phyloP scores from a whole-genome alignment of 129 eudicot genomes.

The Tagetes patula region DNA sequence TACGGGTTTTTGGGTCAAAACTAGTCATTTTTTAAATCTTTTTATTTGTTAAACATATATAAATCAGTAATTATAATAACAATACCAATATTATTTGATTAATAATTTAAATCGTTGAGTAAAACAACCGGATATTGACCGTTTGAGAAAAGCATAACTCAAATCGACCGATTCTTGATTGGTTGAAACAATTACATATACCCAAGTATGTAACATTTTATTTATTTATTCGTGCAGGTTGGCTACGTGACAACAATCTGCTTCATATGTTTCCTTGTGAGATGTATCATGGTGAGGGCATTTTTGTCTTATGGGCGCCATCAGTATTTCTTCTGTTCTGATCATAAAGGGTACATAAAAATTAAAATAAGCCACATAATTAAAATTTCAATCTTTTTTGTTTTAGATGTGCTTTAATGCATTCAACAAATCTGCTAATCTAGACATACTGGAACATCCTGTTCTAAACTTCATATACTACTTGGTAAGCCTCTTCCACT shows the following conservation, averaged over 20 bases:
- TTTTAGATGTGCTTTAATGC: slow-evolving; percentile 87
- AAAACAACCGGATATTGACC: not conserved
- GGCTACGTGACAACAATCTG: slow-evolving; percentile 93
- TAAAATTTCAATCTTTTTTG: not conserved
- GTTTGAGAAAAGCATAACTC: not conserved
- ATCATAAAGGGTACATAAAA: not conserved
- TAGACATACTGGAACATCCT: slow-evolving; percentile 86
- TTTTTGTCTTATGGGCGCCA: not conserved
- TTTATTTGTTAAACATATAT: not conserved
- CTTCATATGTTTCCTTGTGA: slow-evolving; percentile 69
- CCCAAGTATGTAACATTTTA: not conserved
- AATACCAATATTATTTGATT: not conserved
- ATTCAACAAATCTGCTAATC: slow-evolving; percentile 63
- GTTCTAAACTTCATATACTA: slow-evolving; percentile 67
- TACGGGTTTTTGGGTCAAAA: not conserved
- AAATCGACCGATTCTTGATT: not conserved
- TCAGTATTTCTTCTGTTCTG: not conserved
- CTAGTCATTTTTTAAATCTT: not conserved
- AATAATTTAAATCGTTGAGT: not conserved
- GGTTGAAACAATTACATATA: not conserved
- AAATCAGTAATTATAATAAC: not conserved
- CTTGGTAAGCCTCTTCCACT: slow-evolving; percentile 48
- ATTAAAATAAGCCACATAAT: not conserved
- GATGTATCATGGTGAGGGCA: slow-evolving; percentile 86
- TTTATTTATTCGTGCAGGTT: slow-evolving; percentile 50